phyloP scores from a whole-genome alignment of 768 basidiomycete species.

The Multifurca ochricompacta region DNA sequence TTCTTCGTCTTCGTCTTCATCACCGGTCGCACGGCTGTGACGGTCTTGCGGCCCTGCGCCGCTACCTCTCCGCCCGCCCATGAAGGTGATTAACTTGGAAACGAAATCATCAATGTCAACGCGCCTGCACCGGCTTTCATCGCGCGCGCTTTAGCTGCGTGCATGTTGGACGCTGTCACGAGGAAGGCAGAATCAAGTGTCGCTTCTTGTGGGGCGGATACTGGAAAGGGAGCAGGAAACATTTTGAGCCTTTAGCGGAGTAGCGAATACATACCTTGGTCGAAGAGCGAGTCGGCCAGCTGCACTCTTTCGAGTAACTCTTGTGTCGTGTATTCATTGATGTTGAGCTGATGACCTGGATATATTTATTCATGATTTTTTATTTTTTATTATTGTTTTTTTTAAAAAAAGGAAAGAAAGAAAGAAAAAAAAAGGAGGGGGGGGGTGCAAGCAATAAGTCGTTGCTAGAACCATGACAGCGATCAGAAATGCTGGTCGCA shows the following conservation, averaged over 20 bases:
- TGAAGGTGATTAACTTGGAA: slow-evolving; percentile 58
- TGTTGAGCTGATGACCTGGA: slow-evolving; percentile 36
- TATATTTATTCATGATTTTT: too few relatives aligned
- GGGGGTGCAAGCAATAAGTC: background rate
- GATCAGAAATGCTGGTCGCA: background rate
- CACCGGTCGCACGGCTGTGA: slow-evolving; percentile 29
- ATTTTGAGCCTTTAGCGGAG: background rate
- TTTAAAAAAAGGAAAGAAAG: slow-evolving; percentile 12
- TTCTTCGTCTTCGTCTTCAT: slow-evolving; percentile 46
- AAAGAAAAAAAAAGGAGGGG: background rate
- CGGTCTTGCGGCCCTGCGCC: slow-evolving; percentile 27
- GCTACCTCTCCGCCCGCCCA: slow-evolving; percentile 59
- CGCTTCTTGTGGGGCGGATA: slow-evolving; percentile 54
- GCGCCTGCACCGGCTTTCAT: slow-evolving; percentile 83
- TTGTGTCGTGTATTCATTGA: slow-evolving; percentile 48
- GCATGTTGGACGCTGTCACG: slow-evolving; percentile 65
- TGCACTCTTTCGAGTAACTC: slow-evolving; percentile 49
- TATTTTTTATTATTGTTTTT: too few relatives aligned
- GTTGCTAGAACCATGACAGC: too few relatives aligned
- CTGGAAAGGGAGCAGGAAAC: background rate
- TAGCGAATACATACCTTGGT: slow-evolving; percentile 40
- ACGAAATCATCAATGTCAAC: slow-evolving; percentile 94
- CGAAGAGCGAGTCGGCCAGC: slow-evolving; percentile 53
- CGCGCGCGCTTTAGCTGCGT: slow-evolving; percentile 81
- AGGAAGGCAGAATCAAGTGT: slow-evolving; percentile 83